phyloP scores from a whole-genome alignment of 306 rosid species.

The Vigna mungo region DNA sequence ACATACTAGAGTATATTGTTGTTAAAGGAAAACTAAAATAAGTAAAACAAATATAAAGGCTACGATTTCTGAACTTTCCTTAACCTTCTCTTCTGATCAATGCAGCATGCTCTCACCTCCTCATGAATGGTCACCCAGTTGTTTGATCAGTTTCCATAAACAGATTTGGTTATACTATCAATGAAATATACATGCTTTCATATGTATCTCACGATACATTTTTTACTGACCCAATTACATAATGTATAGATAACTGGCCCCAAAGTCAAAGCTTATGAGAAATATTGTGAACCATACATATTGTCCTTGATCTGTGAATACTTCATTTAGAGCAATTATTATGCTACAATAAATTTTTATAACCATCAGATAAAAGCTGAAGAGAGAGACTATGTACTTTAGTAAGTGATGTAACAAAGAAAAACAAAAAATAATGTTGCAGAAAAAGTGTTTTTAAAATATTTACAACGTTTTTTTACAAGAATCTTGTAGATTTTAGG shows the following conservation, averaged over 20 bases:
- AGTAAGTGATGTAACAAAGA: neutral
- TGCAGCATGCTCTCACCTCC: slow-evolving; percentile 31
- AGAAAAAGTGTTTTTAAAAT: neutral
- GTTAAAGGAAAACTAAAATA: slow-evolving; percentile 37
- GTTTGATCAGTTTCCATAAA: slow-evolving; percentile 11
- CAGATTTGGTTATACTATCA: slow-evolving; percentile 11
- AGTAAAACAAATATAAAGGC: slow-evolving; percentile 30
- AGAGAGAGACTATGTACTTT: neutral
- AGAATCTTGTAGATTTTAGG: slow-evolving; percentile 39
- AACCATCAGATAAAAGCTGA: neutral
- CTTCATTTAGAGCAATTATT: slow-evolving; percentile 20
- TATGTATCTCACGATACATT: slow-evolving; percentile 7
- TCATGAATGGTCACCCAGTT: slow-evolving; percentile 23
- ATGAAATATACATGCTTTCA: slow-evolving; percentile 12
- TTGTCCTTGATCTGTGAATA: slow-evolving; percentile 4
- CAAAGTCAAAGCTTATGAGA: slow-evolving; percentile 39
- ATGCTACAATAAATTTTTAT: neutral
- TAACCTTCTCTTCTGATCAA: slow-evolving; percentile 6
- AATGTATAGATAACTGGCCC: slow-evolving; percentile 18
- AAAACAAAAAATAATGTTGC: neutral
- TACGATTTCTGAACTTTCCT: slow-evolving; percentile 28
- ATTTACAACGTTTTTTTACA: neutral
- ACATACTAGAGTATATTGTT: slow-evolving; percentile 17
- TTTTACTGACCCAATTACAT: slow-evolving; percentile 21
- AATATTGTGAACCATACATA: slow-evolving; percentile 33